A percentile compares a stretch with the other conserved stretches of the same genome.
These are phyloP conservation scores for Athelia sp. DNA, from an alignment of 1,284 basidiomycete genomes.

Conservation along the genomic window DNA sequence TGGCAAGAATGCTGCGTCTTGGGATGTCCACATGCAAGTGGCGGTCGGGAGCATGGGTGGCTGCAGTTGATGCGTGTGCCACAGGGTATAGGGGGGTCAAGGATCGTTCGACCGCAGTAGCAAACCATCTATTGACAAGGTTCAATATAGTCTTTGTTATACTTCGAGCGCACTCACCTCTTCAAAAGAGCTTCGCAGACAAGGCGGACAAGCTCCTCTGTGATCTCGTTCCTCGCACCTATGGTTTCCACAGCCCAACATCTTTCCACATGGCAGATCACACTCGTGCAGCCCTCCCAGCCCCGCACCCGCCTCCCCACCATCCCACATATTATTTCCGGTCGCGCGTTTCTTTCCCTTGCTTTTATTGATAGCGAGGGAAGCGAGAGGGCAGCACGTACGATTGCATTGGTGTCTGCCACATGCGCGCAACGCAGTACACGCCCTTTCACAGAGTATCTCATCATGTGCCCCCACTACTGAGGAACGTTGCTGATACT, in stretches of 20 bases:
- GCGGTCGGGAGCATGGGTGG: slow-evolving; percentile 72
- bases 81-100: slow-evolving; percentile 74
- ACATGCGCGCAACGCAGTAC: slow-evolving; percentile 69
- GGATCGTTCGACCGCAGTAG: slow-evolving; percentile 67
- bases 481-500: slow-evolving; percentile 18
- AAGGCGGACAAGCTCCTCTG: slow-evolving; percentile 73
- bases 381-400: slow-evolving; percentile 82
- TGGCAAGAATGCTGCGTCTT: slow-evolving; percentile 78
- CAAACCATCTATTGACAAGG: slow-evolving; percentile 84
- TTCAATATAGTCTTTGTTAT: too few relatives aligned
- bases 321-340: slow-evolving; percentile 14
- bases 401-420: slow-evolving; percentile 81
- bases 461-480: slow-evolving; percentile 34
- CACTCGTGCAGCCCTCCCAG: slow-evolving; percentile 73
- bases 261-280: slow-evolving; percentile 71
- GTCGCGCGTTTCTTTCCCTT: slow-evolving; percentile 59
- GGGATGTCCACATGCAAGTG: slow-evolving; percentile 78
- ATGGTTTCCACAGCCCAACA: slow-evolving; percentile 73
- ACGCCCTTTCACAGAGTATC: slow-evolving; percentile 75
- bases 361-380: slow-evolving; percentile 47
- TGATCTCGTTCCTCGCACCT: slow-evolving; percentile 78
- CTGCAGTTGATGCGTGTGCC: slow-evolving; percentile 73
- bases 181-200: slow-evolving; percentile 84
- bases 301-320: slow-evolving; percentile 38
- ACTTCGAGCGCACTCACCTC: too few relatives aligned